Evolutionary conservation across 1,284 basidiomycete species (phyloP), one percentile per base, ranked within the genome.

Genomic region (Calocybe gambosa): DNA sequence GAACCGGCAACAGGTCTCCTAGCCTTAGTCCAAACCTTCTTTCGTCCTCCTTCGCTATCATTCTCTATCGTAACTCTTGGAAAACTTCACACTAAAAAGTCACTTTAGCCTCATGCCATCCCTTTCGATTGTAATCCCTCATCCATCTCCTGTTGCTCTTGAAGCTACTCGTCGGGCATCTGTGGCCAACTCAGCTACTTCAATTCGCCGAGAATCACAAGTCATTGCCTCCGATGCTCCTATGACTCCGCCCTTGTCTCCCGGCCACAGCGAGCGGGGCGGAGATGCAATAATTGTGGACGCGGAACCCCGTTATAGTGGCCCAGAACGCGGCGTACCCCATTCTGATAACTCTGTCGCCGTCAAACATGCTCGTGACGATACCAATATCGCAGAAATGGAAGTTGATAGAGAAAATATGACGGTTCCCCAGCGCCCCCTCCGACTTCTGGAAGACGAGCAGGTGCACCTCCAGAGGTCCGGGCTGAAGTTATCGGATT

Each of bases 401-500:
- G 55, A 60, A 25, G 57, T 60, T 33, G 60, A 58, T 16, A 46
- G 40, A 7, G 36, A 49, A 29, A 28, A 43, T 31, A 39, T 52
- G 37, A 46, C 42, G n/a, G 59, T 65, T 1, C 63, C 69, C 10
- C 64, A 63, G 40, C 71, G 65, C 5, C 78, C 80, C 3, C 67
- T 70, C n/a, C 70, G 80, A 44, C 66, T 79, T 34, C 66, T 88
- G 5, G 83, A 87, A 55, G 80, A 88, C 50, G 83, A 88, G 54
- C 66, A 73, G 54, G 76, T 79, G 34, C 84, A 82, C 58, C 64
- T 87, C 39, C 76, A 72, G 51, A 68, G 68, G 47, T 58, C 66
- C 7, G 80, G 82, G 10, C 67, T 89, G 50, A 80, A 74, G 52
- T 62, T 90, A 45, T 81, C 81, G 9, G 87, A 89, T 61, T 89